A percentile compares a stretch with the other conserved stretches of the same genome.
These are phyloP conservation scores for Achaetomium macrosporum DNA, from an alignment of 2,329 filamentous ascomycete genomes.

Conservation along the genomic window DNA sequence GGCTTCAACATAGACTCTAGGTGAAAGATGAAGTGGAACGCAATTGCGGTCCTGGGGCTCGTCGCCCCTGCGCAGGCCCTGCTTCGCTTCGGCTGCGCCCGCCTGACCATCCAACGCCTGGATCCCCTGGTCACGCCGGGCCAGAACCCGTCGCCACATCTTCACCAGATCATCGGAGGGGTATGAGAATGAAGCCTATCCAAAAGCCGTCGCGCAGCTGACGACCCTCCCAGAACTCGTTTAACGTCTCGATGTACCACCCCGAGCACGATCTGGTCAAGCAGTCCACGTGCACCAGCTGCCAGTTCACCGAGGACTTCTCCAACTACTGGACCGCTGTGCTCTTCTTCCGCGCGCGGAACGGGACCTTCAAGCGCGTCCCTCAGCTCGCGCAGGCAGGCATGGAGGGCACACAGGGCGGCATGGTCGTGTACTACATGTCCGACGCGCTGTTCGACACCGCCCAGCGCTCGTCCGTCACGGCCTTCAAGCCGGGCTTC, in stretches of 20 bases:
- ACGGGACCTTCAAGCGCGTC: conserved; percentile 24
- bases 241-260: conserved; percentile 25
- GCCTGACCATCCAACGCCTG: conserved; percentile 43
- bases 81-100: conserved; percentile 42
- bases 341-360: conserved; percentile 24
- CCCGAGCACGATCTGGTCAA: conserved; percentile 19
- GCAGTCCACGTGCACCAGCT: conserved; percentile 22
- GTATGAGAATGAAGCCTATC: conserved; percentile 23
- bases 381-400: conserved; percentile 27
- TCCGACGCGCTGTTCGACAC: conserved; percentile 34
- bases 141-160: conserved; percentile 46
- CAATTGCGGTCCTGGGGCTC: conserved; percentile 25
- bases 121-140: conserved; percentile 41
- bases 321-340: conserved; percentile 28
- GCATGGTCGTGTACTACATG: conserved; percentile 45
- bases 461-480: conserved; percentile 33
- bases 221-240: conserved; percentile 20
- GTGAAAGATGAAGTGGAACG: conserved; percentile 25
- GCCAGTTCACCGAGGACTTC: conserved; percentile 25
- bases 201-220: background rate
- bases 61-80: conserved; percentile 27
- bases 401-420: conserved; percentile 37
- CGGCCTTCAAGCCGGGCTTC: conserved; percentile 39
- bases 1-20: background rate
- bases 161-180: conserved; percentile 55